These are phyloP conservation scores for Ilex paraguariensis DNA, from an alignment of 305 asterid genomes.

Conservation along the genomic window DNA sequence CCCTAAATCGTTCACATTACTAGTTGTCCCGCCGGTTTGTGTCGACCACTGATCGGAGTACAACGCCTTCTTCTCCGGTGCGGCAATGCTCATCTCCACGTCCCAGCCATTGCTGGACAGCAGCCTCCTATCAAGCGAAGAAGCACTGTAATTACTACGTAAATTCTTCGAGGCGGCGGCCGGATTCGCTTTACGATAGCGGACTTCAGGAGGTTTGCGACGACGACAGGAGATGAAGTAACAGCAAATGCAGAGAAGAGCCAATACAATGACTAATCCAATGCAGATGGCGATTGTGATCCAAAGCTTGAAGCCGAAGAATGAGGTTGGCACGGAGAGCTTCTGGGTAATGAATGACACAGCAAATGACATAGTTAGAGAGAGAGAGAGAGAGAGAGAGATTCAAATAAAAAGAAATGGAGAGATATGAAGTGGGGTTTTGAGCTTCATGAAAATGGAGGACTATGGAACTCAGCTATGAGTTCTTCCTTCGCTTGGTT, in stretches of 20 bases:
- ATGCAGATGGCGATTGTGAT: constrained; percentile 21
- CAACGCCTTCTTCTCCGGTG: constrained; percentile 16
- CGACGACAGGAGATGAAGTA: constrained; percentile 10
- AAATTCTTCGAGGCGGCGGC: not conserved
- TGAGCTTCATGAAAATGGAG: too few species aligned
- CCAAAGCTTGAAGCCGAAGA: constrained; percentile 40
- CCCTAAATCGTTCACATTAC: not conserved
- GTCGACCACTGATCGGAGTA: constrained; percentile 2
- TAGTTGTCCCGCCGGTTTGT: not conserved
- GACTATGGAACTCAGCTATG: too few species aligned
- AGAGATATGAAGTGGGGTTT: too few species aligned
- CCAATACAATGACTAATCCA: constrained; percentile 7
- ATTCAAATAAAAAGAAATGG: too few species aligned
- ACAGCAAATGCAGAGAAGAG: constrained; percentile 11
- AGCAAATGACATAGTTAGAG: constrained; percentile 14
- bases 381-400: too few species aligned
- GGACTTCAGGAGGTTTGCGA: not conserved
- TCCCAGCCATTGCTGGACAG: constrained; percentile 27
- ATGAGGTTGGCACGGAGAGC: constrained; percentile 30
- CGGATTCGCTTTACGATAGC: not conserved
- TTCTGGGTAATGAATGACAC: constrained; percentile 19
- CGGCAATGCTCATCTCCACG: constrained; percentile 17
- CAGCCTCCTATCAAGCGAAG: constrained; percentile 27
- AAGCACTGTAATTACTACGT: not conserved
- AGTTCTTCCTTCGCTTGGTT: too few species aligned